Base-by-base conservation (phyloP, 805 yeast species). In the Cephaloascus fragrans region DNA sequence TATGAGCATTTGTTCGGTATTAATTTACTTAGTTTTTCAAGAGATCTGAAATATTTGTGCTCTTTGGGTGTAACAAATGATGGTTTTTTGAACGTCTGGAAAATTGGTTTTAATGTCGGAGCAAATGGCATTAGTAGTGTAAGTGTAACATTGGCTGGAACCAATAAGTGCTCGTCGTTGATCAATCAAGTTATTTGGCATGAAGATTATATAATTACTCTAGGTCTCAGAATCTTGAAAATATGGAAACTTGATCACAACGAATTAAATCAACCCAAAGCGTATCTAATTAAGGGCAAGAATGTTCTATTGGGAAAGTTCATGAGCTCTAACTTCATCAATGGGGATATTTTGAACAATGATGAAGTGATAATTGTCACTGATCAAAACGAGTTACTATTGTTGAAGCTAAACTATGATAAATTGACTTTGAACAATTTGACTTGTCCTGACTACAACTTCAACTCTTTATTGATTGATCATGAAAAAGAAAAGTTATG, bases 31-130 rank as follows among this genome's bases (percentile, higher is more conserved):
- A 56, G 61, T 17, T 83, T 83, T 50, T 73, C 84, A 0, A 75
- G 77, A 0, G 75, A 77, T 43, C 78, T 81, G 38, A 61, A 56
- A 32, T 62, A 52, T 40, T 55, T 83, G 26, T 72, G 81, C 26
- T 77, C 86, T 8, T 55, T 81, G 36, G 90, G 90, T 0, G 59
- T 73, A n/a, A 61, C 77, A 3, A 79, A 77, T 46, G 93, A 83
- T 52, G 87, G 89, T 1, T 79, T 67, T 41, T 49, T 83, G 10
- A 72, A 75, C 46, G 55, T 83, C 6, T 83, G 90, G 89, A 63
- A 55, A 36, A 49, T 71, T 12, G 32, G 48, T 3, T 32, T 39
- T 23, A 23, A 23, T 12, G 28, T 23, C 28, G 41, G 42, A 20
- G 39, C 43, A n/a, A 34, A 38, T 6, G 28, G 28, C 10, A 6